Evolutionary conservation across 225 moss, liverwort and hornwort genomes (phyloP).

Genomic region (Asterella californica): DNA sequence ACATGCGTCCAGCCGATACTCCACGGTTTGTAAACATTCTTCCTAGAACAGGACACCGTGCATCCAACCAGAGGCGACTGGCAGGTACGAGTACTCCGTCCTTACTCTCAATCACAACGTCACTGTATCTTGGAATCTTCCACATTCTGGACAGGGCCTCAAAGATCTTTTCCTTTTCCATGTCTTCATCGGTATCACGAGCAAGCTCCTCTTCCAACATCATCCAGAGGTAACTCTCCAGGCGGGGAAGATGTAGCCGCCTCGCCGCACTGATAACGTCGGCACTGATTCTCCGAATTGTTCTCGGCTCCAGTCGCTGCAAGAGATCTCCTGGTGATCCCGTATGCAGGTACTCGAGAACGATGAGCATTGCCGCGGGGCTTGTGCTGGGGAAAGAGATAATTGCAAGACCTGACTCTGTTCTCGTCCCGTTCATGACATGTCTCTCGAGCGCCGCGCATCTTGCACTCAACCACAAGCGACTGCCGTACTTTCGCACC

Average conservation of each 20-base stretch:
- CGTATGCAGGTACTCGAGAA: background rate
- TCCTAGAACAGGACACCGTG: background rate
- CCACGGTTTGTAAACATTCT: background rate
- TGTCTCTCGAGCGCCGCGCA: background rate
- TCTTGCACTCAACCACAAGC: conserved; percentile 5
- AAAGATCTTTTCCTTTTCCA: background rate
- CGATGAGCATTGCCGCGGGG: background rate
- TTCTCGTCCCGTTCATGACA: background rate
- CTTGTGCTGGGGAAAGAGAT: background rate
- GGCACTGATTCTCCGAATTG: background rate
- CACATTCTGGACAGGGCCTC: background rate
- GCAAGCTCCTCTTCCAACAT: background rate
- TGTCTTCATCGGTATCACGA: background rate
- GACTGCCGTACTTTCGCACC: background rate
- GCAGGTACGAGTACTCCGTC: conserved; percentile 1
- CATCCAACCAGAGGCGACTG: conserved; percentile 2
- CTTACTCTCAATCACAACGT: background rate
- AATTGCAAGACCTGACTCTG: background rate
- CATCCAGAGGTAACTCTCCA: background rate
- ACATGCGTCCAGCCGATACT: background rate
- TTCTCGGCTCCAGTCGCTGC: background rate
- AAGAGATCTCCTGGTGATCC: background rate
- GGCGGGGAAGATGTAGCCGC: background rate
- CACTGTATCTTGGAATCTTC: background rate
- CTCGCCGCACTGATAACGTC: background rate